phyloP scores from a whole-genome alignment of 1,139 yeast genomes.

The Yamadazyma epiphylla region DNA sequence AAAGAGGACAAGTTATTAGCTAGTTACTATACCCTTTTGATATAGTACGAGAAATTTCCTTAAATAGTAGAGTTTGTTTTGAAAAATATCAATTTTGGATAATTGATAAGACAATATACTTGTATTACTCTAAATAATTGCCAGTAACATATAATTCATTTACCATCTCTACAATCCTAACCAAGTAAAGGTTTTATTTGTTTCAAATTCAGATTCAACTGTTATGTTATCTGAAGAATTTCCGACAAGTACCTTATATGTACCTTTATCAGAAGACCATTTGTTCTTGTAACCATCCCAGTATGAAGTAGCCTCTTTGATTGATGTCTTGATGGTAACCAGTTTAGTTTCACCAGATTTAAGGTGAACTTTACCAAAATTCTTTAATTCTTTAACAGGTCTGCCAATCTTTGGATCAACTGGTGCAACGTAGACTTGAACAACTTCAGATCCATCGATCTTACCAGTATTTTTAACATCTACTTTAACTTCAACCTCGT shows the following conservation, averaged over 20 bases:
- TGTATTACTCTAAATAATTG: too few species aligned
- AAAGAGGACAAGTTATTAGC: too few species aligned
- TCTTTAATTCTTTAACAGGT: conserved; percentile 57
- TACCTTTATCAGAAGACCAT: conserved; percentile 52
- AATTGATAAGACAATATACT: too few species aligned
- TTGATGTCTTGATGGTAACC: conserved; percentile 30
- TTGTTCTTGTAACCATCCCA: conserved; percentile 46
- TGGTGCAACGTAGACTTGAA: conserved; percentile 44
- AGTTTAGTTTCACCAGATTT: conserved; percentile 36
- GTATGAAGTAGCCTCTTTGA: conserved; percentile 52
- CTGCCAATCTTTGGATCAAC: conserved; percentile 38
- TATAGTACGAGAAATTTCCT: too few species aligned
- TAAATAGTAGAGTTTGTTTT: too few species aligned
- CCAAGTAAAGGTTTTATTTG: conserved; percentile 20
- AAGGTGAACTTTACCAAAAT: conserved; percentile 46
- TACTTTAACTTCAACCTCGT: conserved; percentile 22
- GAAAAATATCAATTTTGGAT: too few species aligned
- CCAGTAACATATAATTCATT: too few species aligned
- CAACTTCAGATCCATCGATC: conserved; percentile 40
- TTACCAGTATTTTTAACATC: conserved; percentile 41
- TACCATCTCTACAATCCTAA: conserved; percentile 15
- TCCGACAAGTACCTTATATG: conserved; percentile 47
- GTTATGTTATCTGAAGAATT: conserved; percentile 23
- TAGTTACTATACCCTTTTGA: too few species aligned
- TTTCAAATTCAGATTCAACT: conserved; percentile 31